Percentiles rank a stretch among this genome's conserved stretches.
phyloP scores from a whole-genome alignment of 192 early-diverging fungal species.

The Lobosporangium transversale region DNA sequence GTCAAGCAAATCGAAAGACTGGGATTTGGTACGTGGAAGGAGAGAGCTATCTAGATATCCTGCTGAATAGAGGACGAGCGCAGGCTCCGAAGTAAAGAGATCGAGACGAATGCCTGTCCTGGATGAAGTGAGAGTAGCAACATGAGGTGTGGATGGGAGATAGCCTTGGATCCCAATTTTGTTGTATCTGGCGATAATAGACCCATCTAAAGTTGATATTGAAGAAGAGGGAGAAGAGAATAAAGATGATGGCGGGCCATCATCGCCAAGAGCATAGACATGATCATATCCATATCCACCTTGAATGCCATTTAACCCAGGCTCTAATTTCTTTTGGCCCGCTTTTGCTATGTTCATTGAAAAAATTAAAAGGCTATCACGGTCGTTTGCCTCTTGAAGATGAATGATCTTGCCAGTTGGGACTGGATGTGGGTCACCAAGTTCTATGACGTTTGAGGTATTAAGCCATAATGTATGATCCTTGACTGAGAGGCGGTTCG shows the following conservation, averaged over 20 bases:
- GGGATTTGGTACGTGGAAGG: slow-evolving; percentile 31
- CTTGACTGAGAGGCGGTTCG: slow-evolving; percentile 62
- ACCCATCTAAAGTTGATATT: too few relatives aligned
- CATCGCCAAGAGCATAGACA: slow-evolving; percentile 65
- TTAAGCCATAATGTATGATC: slow-evolving; percentile 66
- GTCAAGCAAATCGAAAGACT: background rate
- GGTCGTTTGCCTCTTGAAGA: background rate
- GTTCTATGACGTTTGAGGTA: slow-evolving; percentile 12
- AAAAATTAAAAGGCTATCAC: background rate
- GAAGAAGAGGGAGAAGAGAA: slow-evolving; percentile 45
- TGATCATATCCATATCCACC: slow-evolving; percentile 85
- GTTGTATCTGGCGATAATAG: too few relatives aligned
- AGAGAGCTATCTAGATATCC: slow-evolving; percentile 69
- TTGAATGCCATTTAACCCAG: slow-evolving; percentile 65
- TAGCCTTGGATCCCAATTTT: slow-evolving; percentile 34
- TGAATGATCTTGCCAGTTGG: slow-evolving; percentile 21
- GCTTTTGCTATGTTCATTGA: slow-evolving; percentile 25
- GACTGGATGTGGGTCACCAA: slow-evolving; percentile 28
- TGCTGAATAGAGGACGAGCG: slow-evolving; percentile 86
- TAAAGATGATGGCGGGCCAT: slow-evolving; percentile 25
- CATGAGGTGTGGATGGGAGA: slow-evolving; percentile 31
- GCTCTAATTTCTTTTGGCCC: slow-evolving; percentile 50
- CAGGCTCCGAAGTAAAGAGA: slow-evolving; percentile 73
- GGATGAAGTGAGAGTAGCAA: slow-evolving; percentile 26
- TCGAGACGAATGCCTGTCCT: slow-evolving; percentile 70